Conservation (phyloP, 306 rosid species). For the Cucurbita moschata region DNA sequence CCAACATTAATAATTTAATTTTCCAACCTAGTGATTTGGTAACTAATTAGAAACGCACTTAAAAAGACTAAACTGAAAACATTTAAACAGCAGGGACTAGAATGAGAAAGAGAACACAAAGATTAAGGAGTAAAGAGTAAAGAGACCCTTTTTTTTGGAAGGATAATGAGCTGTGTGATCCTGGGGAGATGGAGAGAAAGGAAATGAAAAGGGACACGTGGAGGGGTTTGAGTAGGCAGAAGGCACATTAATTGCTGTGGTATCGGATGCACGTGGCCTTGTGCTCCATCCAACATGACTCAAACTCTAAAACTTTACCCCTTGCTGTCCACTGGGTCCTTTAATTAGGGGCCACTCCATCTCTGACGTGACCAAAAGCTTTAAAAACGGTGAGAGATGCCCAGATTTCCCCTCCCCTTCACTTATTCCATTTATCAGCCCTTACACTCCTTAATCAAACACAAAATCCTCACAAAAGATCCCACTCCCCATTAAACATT, state of each 20-base stretch:
- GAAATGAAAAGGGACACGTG: background rate
- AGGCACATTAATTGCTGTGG: background rate
- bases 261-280: slow-evolving; percentile 32
- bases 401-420: too few relatives aligned
- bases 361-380: background rate
- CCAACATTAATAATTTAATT: too few relatives aligned
- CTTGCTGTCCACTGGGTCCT: slow-evolving; percentile 2
- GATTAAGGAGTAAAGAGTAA: too few relatives aligned
- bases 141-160: too few relatives aligned
- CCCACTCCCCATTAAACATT: background rate
- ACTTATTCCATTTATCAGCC: too few relatives aligned
- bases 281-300: slow-evolving; percentile 7
- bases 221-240: background rate
- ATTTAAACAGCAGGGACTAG: too few relatives aligned
- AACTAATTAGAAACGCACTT: too few relatives aligned
- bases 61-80: too few relatives aligned
- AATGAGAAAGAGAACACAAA: too few relatives aligned
- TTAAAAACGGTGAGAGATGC: background rate
- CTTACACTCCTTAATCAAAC: background rate
- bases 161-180: background rate
- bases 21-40: too few relatives aligned
- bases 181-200: background rate
- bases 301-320: background rate
- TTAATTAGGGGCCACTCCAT: slow-evolving; percentile 8
- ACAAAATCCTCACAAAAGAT: background rate